These are phyloP conservation scores for Kodamaea anthophila DNA, from an alignment of 1,139 yeast genomes.

Conservation along the genomic window DNA sequence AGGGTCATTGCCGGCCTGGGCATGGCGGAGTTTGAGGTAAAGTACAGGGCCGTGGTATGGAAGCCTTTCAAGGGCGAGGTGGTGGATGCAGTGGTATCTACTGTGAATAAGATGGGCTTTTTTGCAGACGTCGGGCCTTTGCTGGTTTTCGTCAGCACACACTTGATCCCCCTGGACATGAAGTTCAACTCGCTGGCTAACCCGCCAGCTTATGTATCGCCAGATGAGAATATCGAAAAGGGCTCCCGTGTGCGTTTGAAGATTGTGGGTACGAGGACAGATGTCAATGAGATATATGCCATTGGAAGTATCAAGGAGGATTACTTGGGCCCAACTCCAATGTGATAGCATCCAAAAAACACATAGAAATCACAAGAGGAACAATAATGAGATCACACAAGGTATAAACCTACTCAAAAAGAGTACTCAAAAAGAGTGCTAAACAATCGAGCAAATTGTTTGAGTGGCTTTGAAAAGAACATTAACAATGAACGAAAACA, in stretches of 20 bases:
- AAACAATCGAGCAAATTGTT: no score
- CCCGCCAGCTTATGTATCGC: conserved; percentile 97
- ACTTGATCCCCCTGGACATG: conserved; percentile 92
- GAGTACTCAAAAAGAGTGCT: no score
- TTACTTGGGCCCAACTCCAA: conserved; percentile 76
- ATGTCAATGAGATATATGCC: conserved; percentile 94
- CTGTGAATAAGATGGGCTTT: conserved; percentile 93
- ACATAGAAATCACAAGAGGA: not conserved
- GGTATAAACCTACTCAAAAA: not conserved
- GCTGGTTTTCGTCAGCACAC: conserved; percentile 90
- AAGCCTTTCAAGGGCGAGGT: conserved; percentile 98
- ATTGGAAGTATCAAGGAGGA: conserved; percentile 98
- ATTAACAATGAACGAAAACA: no score
- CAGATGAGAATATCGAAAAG: conserved; percentile 90
- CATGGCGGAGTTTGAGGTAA: conserved; percentile 93
- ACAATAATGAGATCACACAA: not conserved
- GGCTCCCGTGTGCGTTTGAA: conserved; percentile 91
- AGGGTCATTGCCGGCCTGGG: conserved; percentile 85
- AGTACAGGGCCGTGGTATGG: conserved; percentile 96
- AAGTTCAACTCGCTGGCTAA: conserved; percentile 91
- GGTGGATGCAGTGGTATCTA: conserved; percentile 92
- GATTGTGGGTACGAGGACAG: conserved; percentile 96
- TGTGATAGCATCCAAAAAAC: conserved; percentile 16
- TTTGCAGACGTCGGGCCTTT: conserved; percentile 98
- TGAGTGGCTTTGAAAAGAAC: no score